These are phyloP conservation scores for Pecoramyces ruminantium DNA, from an alignment of 192 early-diverging fungal genomes.

Conservation along the genomic window DNA sequence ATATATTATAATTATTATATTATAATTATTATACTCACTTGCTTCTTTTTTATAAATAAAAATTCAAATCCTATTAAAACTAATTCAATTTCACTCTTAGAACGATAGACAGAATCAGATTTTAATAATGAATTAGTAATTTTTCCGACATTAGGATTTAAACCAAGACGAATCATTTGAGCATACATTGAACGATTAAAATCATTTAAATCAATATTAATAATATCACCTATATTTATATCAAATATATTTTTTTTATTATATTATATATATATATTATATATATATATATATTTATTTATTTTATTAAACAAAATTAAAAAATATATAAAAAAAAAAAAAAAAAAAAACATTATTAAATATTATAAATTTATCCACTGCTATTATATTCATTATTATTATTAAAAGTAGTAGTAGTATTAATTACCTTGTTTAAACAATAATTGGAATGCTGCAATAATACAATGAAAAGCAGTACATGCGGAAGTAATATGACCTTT, in stretches of 20 bases:
- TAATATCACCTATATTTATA: conserved; percentile 64
- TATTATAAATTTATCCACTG: too few species aligned
- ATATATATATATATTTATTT: too few species aligned
- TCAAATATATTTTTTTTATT: too few species aligned
- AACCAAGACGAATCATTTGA: conserved; percentile 48
- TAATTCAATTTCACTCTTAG: conserved; percentile 61
- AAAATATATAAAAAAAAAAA: too few species aligned
- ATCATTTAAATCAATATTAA: conserved; percentile 82
- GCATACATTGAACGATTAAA: conserved; percentile 78
- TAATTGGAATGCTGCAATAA: conserved; percentile 74
- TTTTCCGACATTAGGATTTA: conserved; percentile 26
- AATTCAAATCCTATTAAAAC: conserved; percentile 67
- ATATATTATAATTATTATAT: too few species aligned
- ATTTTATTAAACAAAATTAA: too few species aligned
- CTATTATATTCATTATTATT: too few species aligned
- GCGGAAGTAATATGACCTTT: conserved; percentile 17
- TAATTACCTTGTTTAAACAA: conserved; percentile 60
- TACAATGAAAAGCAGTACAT: conserved; percentile 64
- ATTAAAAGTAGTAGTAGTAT: too few species aligned
- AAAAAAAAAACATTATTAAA: too few species aligned
- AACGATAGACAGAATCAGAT: not conserved
- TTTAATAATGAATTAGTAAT: not conserved
- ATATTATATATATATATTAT: not conserved
- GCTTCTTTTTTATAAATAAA: conserved; percentile 60
- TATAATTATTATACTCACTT: conserved; percentile 35